Conservation (phyloP, 2,329 filamentous ascomycete species). For the Xylariaceae sp. region DNA sequence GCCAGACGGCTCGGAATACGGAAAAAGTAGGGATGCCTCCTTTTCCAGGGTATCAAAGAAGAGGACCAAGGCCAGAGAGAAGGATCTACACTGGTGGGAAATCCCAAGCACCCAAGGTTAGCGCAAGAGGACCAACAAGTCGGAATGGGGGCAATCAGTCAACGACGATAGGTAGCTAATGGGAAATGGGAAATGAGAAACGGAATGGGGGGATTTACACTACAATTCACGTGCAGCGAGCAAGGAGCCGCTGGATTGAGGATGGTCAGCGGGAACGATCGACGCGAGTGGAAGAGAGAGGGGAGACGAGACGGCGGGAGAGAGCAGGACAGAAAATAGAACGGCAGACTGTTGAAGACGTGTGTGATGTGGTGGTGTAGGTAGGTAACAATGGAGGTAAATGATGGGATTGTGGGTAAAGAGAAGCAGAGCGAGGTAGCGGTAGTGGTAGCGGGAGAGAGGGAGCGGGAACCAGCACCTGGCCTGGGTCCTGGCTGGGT, state of each 20-base stretch:
- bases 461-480: constrained; percentile 21
- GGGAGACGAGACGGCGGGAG: background rate
- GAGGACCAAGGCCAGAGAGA: constrained; percentile 13
- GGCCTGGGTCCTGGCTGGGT: too few species aligned
- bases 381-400: constrained; percentile 16
- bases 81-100: constrained; percentile 16
- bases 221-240: constrained; percentile 10
- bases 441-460: constrained; percentile 22
- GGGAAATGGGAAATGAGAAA: constrained; percentile 4
- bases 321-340: constrained; percentile 4
- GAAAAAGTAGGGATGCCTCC: background rate
- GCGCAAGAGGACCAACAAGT: constrained; percentile 12
- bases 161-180: background rate
- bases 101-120: constrained; percentile 22
- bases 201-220: constrained; percentile 10
- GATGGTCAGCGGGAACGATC: background rate
- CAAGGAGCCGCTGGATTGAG: background rate
- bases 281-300: constrained; percentile 1
- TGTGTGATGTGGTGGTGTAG: constrained; percentile 8
- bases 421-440: constrained; percentile 22
- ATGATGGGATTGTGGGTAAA: constrained; percentile 12
- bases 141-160: background rate
- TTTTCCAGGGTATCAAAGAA: constrained; percentile 1
- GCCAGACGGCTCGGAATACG: background rate
- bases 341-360: constrained; percentile 4